phyloP scores from a whole-genome alignment of 2,329 filamentous ascomycete genomes.

The Phialemonium atrogriseum region DNA sequence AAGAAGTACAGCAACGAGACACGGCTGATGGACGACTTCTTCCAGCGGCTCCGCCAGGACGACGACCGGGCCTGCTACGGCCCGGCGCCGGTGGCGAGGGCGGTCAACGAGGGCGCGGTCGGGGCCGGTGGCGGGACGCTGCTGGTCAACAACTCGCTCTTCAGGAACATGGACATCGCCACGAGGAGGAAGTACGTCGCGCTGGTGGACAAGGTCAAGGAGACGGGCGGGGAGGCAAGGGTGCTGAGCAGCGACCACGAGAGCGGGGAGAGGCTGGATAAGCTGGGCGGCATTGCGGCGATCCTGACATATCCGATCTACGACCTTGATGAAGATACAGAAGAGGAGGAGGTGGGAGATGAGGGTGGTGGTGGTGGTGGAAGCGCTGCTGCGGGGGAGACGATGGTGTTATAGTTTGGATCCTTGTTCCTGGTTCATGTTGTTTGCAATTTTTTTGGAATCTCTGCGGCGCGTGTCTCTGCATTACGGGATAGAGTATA shows the following conservation, averaged over 20 bases:
- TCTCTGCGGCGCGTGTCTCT: too few species aligned
- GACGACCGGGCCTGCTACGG: conserved; percentile 92
- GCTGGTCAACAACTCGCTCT: conserved; percentile 79
- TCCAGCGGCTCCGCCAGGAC: conserved; percentile 68
- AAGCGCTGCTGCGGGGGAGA: conserved; percentile 6
- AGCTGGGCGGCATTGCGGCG: conserved; percentile 79
- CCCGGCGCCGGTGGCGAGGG: conserved; percentile 68
- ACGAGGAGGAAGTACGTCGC: conserved; percentile 73
- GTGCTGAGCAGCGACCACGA: conserved; percentile 93
- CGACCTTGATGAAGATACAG: conserved; percentile 67
- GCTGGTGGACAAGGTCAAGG: conserved; percentile 81
- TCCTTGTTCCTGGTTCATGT: too few species aligned
- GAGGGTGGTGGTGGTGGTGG: conserved; percentile 20
- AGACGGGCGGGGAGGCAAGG: conserved; percentile 76
- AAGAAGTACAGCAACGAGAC: conserved; percentile 86
- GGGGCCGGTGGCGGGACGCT: conserved; percentile 78
- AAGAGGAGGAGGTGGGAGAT: conserved; percentile 27
- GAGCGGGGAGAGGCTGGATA: conserved; percentile 78
- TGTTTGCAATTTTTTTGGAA: too few species aligned
- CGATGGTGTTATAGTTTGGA: conserved; percentile 17
- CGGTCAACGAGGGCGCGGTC: conserved; percentile 80
- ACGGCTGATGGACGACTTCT: conserved; percentile 75
- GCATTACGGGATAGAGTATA: too few species aligned
- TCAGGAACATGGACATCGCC: conserved; percentile 71
- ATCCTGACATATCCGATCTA: conserved; percentile 82